Base-by-base conservation (phyloP, 768 basidiomycete species). In the Plicaturopsis crispa region DNA sequence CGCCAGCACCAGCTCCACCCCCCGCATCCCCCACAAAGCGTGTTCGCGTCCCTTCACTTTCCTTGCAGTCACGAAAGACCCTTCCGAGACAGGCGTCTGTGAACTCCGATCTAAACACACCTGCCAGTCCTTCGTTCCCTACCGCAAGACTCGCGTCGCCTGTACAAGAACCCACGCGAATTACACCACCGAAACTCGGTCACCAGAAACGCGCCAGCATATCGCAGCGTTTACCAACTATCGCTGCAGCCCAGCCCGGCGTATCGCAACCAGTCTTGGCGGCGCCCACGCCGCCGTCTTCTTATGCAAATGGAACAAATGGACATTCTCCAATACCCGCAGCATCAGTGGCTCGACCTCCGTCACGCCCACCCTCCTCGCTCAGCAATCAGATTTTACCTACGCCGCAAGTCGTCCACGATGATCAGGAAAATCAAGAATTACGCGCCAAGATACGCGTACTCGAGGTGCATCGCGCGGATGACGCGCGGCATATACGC, bases 401-500 rank as follows among this genome's bases (percentile, higher is more conserved):
- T 22, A 35, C 22, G 11, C 38, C 37, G 3, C 40, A 57, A 49
- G 55, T 53, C 28, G 53, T 48, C 18, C 53, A 41, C 38, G 76
- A 81, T 44, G 81, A 80, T 40, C 58, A 70, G 37, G 81, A 84
- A 50, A 58, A 78, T 14, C 81, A 93, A 59, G 89, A 93, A 57
- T 65, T 92, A 35, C 77, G 81, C 30, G 82, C 83, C 20, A 90
- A 88, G 57, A 68, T 87, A 20, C 79, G 88, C 17, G 78, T 92
- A 4, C 65, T 96, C 20, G 96, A 99, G 62, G 75, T 76, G 6
- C 84, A 89, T 52, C 83, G 89, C 12, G 72, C 80, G 1, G 92
- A 97, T 38, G 93, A 97, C 52, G 70, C 85, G 1, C 80, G 87
- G 13, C 80, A 79, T 45, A 67, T 97, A 23, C 81, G 85, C 35